Evolutionary conservation across 352 stramenopile genomes (phyloP).

Genomic region (Pythium phragmitis): DNA sequence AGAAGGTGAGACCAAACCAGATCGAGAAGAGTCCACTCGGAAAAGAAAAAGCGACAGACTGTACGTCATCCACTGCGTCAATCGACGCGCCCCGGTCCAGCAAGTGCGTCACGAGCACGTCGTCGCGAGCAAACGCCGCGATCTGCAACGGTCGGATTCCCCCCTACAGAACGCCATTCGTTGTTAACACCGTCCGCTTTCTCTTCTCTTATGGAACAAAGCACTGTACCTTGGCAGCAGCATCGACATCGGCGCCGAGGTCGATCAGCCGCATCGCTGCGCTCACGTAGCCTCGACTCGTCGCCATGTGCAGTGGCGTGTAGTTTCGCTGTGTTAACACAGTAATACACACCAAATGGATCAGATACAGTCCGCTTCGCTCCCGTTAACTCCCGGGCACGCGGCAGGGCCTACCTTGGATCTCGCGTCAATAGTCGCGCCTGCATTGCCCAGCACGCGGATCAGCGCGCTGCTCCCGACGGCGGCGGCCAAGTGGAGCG

Average conservation of each 20-base stretch:
- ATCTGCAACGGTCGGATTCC: slow-evolving; percentile 21
- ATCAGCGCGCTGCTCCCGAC: slow-evolving; percentile 19
- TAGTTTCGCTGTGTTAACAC: slow-evolving; percentile 18
- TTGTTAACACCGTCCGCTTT: not conserved
- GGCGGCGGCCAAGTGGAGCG: slow-evolving; percentile 18
- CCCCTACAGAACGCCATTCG: not conserved
- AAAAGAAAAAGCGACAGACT: slow-evolving; percentile 16
- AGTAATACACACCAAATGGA: not conserved
- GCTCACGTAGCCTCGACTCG: slow-evolving; percentile 25
- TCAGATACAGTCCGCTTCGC: not conserved
- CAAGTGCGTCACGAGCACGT: slow-evolving; percentile 25
- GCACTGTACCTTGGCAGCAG: slow-evolving; percentile 18
- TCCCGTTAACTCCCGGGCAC: not conserved
- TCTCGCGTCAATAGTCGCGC: slow-evolving; percentile 17
- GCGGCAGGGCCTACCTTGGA: slow-evolving; percentile 16
- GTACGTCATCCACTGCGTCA: slow-evolving; percentile 26
- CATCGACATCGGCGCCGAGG: slow-evolving; percentile 21
- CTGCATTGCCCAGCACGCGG: slow-evolving; percentile 20
- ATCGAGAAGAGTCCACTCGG: not conserved
- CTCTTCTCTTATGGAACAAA: no score
- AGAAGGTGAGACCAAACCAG: not conserved
- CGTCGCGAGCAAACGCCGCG: slow-evolving; percentile 20
- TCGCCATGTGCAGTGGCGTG: slow-evolving; percentile 25
- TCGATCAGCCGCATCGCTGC: slow-evolving; percentile 24
- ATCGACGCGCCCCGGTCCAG: slow-evolving; percentile 25